These are phyloP conservation scores for Tulasnella sp. DNA, from an alignment of 768 basidiomycete genomes.

Conservation along the genomic window DNA sequence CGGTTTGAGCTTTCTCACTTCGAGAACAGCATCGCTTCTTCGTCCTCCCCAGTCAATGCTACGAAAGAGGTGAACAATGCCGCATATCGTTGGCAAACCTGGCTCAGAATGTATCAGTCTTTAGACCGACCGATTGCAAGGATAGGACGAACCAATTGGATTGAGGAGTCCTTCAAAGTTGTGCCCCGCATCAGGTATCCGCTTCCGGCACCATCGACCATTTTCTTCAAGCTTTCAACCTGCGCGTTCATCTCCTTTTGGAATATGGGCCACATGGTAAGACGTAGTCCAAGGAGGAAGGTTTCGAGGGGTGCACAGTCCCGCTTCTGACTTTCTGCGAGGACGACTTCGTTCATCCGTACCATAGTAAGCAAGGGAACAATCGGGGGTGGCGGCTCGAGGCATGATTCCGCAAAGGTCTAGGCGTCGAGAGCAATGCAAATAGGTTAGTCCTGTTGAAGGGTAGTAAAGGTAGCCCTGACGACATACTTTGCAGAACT, in stretches of 20 bases:
- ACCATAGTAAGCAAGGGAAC: conserved; percentile 83
- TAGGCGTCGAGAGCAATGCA: neutral
- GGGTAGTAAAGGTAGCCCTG: neutral
- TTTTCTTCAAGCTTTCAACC: conserved; percentile 65
- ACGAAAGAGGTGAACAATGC: conserved; percentile 74
- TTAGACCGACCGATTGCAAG: conserved; percentile 9
- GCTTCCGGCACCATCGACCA: conserved; percentile 54
- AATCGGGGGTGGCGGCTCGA: conserved; percentile 65
- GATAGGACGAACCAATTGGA: conserved; percentile 3
- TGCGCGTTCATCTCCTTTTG: conserved; percentile 81
- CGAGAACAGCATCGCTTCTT: conserved; percentile 94
- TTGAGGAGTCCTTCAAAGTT: conserved; percentile 5
- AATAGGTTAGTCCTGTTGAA: neutral
- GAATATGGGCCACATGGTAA: conserved; percentile 90
- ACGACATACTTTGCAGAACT: conserved; percentile 59
- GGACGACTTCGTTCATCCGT: conserved; percentile 72
- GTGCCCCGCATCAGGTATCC: neutral
- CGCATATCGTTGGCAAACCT: conserved; percentile 71
- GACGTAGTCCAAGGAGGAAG: conserved; percentile 65
- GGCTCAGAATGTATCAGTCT: conserved; percentile 16
- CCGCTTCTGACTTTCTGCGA: conserved; percentile 62
- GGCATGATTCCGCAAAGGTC: conserved; percentile 31
- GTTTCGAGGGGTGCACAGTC: conserved; percentile 69
- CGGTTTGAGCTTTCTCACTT: conserved; percentile 43
- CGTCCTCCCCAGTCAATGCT: conserved; percentile 65